phyloP scores from a whole-genome alignment of 139 green algal genomes.

The Coelastrella sp. region DNA sequence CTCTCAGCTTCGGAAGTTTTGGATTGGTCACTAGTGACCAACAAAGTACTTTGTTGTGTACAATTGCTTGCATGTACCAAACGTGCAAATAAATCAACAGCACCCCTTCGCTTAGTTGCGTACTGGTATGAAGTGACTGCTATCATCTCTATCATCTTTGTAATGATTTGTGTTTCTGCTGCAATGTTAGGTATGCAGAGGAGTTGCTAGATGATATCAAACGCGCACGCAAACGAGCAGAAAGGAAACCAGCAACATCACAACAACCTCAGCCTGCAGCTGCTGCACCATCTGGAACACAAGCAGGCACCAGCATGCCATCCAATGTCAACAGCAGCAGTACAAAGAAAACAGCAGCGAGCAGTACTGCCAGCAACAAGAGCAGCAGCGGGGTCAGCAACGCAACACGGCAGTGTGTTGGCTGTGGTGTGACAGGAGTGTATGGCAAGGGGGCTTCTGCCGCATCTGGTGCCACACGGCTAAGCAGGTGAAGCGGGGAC shows the following conservation, averaged over 20 bases:
- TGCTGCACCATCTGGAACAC: no score
- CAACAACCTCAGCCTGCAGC: not conserved
- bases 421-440: not conserved
- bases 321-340: not conserved
- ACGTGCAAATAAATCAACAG: no score
- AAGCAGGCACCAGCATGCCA: not conserved
- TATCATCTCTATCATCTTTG: not conserved
- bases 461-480: no score
- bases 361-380: not conserved
- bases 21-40: no score
- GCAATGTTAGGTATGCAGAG: not conserved
- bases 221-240: not conserved
- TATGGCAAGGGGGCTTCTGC: no score
- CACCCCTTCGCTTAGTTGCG: not conserved
- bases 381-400: not conserved
- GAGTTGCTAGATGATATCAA: not conserved
- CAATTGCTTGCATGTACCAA: no score
- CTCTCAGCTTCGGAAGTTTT: no score
- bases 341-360: not conserved
- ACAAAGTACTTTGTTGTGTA: no score
- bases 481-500: no score
- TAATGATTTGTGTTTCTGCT: not conserved
- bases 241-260: not conserved
- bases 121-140: not conserved
- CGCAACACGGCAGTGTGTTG: no score